phyloP scores from a whole-genome alignment of 2,329 filamentous ascomycete species.

The Venturia oleaginea region DNA sequence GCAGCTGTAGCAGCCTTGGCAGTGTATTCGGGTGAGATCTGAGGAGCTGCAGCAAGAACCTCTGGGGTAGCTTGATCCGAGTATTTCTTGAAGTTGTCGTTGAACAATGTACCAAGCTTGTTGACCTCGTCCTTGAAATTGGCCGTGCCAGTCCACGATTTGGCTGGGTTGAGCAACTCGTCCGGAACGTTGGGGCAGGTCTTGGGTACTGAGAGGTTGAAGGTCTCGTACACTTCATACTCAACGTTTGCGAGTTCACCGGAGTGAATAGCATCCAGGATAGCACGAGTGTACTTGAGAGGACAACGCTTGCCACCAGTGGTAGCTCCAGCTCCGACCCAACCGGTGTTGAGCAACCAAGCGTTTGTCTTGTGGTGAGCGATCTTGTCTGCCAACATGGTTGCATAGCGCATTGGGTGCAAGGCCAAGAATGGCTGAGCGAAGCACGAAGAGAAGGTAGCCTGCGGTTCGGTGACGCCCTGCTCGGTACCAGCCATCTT shows the following conservation, averaged over 20 bases:
- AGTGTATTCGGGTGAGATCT: not conserved
- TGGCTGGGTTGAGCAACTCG: slow-evolving; percentile 90
- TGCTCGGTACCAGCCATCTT: slow-evolving; percentile 99
- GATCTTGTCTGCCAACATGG: slow-evolving; percentile 98
- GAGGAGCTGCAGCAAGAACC: slow-evolving; percentile 37
- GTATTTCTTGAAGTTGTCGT: slow-evolving; percentile 98
- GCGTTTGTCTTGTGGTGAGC: slow-evolving; percentile 89
- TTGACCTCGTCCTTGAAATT: slow-evolving; percentile 81
- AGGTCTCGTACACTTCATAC: slow-evolving; percentile 91
- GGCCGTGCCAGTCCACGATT: slow-evolving; percentile 76
- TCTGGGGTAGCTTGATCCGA: slow-evolving; percentile 57
- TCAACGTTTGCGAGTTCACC: slow-evolving; percentile 88
- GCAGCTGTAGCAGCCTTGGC: not conserved
- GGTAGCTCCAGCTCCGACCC: slow-evolving; percentile 84
- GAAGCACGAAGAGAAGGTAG: slow-evolving; percentile 98
- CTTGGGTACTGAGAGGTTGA: slow-evolving; percentile 96
- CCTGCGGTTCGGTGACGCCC: slow-evolving; percentile 91
- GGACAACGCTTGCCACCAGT: slow-evolving; percentile 95
- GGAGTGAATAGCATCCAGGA: slow-evolving; percentile 95
- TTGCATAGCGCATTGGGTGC: slow-evolving; percentile 97
- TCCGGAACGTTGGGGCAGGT: slow-evolving; percentile 78
- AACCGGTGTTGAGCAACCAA: slow-evolving; percentile 97
- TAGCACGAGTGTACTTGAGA: slow-evolving; percentile 96
- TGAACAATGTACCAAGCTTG: slow-evolving; percentile 84
- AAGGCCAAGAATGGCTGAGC: slow-evolving; percentile 97